phyloP scores from a whole-genome alignment of 805 yeast genomes.

The Yamadazyma scolyti region DNA sequence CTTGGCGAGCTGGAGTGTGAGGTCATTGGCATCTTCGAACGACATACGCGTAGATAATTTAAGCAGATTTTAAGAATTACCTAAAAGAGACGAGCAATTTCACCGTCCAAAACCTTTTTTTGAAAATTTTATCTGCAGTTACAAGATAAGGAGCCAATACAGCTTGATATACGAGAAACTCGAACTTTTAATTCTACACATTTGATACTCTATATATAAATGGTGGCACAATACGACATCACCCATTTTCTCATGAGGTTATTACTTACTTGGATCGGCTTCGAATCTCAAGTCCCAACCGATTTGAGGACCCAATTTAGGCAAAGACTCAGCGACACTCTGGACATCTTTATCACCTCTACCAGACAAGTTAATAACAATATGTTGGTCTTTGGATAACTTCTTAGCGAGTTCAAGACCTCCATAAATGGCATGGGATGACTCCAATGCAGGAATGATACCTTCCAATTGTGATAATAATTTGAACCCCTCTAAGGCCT shows the following conservation, averaged over 20 bases:
- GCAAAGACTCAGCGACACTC: conserved; percentile 92
- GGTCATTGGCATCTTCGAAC: conserved; percentile 11
- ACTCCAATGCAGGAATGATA: conserved; percentile 96
- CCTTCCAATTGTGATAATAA: conserved; percentile 91
- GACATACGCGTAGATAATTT: too few species aligned
- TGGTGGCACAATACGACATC: too few species aligned
- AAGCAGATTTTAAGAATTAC: too few species aligned
- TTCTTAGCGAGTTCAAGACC: conserved; percentile 84
- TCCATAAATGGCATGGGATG: conserved; percentile 94
- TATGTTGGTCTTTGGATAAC: conserved; percentile 71
- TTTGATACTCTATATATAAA: too few species aligned
- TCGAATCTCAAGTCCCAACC: conserved; percentile 96
- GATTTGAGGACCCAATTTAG: conserved; percentile 82
- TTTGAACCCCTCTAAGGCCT: conserved; percentile 89
- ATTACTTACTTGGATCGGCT: conserved; percentile 38
- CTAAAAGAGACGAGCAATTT: too few species aligned
- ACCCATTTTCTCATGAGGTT: too few species aligned
- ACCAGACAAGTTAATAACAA: conserved; percentile 90
- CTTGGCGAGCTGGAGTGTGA: conserved; percentile 21
- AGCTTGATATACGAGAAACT: too few species aligned
- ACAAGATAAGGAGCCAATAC: too few species aligned
- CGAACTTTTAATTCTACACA: too few species aligned
- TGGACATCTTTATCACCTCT: conserved; percentile 99
- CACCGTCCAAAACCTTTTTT: too few species aligned
- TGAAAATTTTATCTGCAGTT: too few species aligned